Conservation (phyloP, 805 yeast genomes). For the Candida alai region DNA sequence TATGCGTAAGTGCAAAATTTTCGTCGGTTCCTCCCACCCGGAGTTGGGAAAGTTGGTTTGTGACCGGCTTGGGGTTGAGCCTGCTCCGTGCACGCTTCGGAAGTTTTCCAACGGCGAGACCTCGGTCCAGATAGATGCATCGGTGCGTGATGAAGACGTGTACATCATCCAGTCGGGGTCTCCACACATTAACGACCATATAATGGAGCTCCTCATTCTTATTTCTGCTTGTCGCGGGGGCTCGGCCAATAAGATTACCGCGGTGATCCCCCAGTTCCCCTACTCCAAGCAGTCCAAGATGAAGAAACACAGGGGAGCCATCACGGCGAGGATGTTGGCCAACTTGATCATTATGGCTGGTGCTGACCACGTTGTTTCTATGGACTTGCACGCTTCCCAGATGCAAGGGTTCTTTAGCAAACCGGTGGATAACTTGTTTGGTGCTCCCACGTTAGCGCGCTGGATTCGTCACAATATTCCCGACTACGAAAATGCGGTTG, state of each 20-base stretch:
- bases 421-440: constrained; percentile 95
- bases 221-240: constrained; percentile 97
- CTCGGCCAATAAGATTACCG: constrained; percentile 94
- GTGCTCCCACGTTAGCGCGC: constrained; percentile 92
- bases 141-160: constrained; percentile 96
- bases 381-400: constrained; percentile 96
- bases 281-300: constrained; percentile 95
- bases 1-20: constrained; percentile 97
- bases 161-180: constrained; percentile 89
- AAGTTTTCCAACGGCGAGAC: constrained; percentile 98
- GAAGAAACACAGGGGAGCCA: constrained; percentile 99
- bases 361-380: constrained; percentile 96
- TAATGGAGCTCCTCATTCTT: constrained; percentile 91
- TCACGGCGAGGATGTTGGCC: constrained; percentile 97
- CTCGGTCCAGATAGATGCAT: constrained; percentile 89
- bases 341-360: constrained; percentile 96
- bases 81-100: constrained; percentile 87
- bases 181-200: constrained; percentile 83
- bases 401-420: constrained; percentile 98
- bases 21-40: constrained; percentile 96
- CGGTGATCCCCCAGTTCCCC: constrained; percentile 96
- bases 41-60: constrained; percentile 89
- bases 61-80: constrained; percentile 83
- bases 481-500: constrained; percentile 84
- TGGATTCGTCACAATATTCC: constrained; percentile 92